Evolutionary conservation across 2,329 filamentous ascomycete species (phyloP).

Genomic region (Elsinoe fawcettii): DNA sequence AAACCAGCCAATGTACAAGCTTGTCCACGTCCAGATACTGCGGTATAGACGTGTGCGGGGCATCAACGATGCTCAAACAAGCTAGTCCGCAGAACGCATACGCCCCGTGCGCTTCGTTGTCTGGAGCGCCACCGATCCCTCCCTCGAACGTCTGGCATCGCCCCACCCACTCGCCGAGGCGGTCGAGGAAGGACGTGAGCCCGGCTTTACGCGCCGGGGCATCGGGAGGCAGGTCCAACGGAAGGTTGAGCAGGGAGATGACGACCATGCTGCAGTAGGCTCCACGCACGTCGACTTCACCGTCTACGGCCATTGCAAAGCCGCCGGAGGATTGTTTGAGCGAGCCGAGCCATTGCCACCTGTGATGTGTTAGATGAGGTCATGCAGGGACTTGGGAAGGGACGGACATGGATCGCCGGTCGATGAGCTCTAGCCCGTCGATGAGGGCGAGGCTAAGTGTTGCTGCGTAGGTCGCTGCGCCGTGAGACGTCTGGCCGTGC

Average conservation of each 20-base stretch:
- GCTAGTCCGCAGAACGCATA: constrained; percentile 93
- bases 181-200: constrained; percentile 58
- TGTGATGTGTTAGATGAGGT: constrained; percentile 27
- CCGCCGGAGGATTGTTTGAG: constrained; percentile 83
- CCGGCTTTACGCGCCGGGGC: constrained; percentile 60
- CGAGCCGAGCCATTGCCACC: constrained; percentile 77
- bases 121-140: constrained; percentile 78
- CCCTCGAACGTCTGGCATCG: constrained; percentile 94
- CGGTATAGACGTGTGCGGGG: constrained; percentile 65
- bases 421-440: constrained; percentile 66
- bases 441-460: constrained; percentile 71
- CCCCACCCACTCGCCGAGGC: constrained; percentile 70
- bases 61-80: constrained; percentile 76
- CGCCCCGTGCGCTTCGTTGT: constrained; percentile 87
- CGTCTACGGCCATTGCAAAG: constrained; percentile 79
- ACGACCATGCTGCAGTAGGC: constrained; percentile 87
- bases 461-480: constrained; percentile 81
- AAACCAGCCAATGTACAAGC: constrained; percentile 79
- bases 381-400: not conserved
- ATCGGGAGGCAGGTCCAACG: constrained; percentile 66
- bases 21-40: constrained; percentile 70
- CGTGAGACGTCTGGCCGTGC: constrained; percentile 81
- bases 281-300: constrained; percentile 89
- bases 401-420: constrained; percentile 64
- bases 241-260: constrained; percentile 74